Percentiles rank a stretch among this genome's conserved stretches.
phyloP scores from a whole-genome alignment of 1,284 basidiomycete species.

The Leccinum pachyderme region DNA sequence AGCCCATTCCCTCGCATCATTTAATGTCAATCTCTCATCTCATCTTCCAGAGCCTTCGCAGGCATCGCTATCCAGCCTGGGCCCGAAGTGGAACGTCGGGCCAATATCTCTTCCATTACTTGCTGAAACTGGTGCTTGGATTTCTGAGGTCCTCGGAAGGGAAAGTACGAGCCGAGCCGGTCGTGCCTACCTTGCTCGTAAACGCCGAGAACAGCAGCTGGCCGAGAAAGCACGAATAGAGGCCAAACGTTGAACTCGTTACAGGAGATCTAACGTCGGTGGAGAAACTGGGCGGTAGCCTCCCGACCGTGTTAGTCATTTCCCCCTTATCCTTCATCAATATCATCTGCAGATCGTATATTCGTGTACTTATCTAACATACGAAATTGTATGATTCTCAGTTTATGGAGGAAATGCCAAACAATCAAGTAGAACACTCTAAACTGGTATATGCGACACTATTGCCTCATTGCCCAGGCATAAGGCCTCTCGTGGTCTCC shows the following conservation, averaged over 20 bases:
- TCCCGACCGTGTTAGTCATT: not conserved
- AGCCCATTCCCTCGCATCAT: not conserved
- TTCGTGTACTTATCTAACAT: not conserved
- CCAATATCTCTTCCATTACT: conserved; percentile 63
- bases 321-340: not conserved
- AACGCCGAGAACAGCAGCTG: conserved; percentile 35
- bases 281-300: too few species aligned
- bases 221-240: conserved; percentile 21
- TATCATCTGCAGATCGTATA: not conserved
- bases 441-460: too few species aligned
- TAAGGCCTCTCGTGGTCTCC: too few species aligned
- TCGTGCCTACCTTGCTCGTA: conserved; percentile 66
- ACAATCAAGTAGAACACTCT: too few species aligned
- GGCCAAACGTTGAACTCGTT: conserved; percentile 8
- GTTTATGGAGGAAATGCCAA: not conserved
- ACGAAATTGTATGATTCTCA: not conserved
- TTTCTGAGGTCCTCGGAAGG: conserved; percentile 64
- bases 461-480: too few species aligned
- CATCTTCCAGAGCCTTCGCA: conserved; percentile 7
- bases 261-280: not conserved
- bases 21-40: not conserved
- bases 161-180: conserved; percentile 81
- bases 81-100: conserved; percentile 59
- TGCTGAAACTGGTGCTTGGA: conserved; percentile 80
- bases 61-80: not conserved